Evolutionary conservation across 1,284 basidiomycete genomes (phyloP), one percentile per base, ranked within the genome.

Genomic region (Rhodofomes roseus): DNA sequence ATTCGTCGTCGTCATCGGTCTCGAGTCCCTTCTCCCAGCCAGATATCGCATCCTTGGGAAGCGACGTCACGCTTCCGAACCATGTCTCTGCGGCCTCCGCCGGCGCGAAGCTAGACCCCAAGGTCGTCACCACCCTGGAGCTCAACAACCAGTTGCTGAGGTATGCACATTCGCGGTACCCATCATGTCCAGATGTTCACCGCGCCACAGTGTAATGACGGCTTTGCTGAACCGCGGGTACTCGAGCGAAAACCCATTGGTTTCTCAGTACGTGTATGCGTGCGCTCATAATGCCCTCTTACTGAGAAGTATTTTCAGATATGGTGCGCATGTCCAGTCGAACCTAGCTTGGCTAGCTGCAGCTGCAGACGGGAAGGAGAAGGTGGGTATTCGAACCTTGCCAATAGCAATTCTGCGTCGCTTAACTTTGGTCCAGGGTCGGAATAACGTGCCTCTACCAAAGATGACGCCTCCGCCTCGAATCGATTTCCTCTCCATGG

Each of bases 321-420:
- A 82, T 70, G 70, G 79, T 5, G 58, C 58, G 20, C 81, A 87
- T 60, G 71, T 90, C 43, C 83, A 89, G 66, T 78, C 82, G 29
- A 90, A 90, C 70, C 75, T 91, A 11, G 75, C 79, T 1, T 91
- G 86, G 85, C 73, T 90, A 61, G 86, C 86, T 52, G 78, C 81
- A 22, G 81, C 80, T 29, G 85, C 81, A 37, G 88, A 90, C 65
- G 77, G 77, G 29, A 75, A 70, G 52, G 78, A 43, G 76, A 77
- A 69, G 74, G 74, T 44, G 83, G 82, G 72, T 62, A 80, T 73
- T 41, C 31, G 36, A 55, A 43, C 22, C 50, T 7, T 51, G 1
- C 2, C 43, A 16, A n/a, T n/a, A n/a, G n/a, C n/a, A 29, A 40
- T 39, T 18, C 9, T 14, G 3, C 11, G 20, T 29, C 48, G 23